phyloP scores from a whole-genome alignment of 495 filamentous ascomycete genomes.

The Amphirosellinia nigrospora region DNA sequence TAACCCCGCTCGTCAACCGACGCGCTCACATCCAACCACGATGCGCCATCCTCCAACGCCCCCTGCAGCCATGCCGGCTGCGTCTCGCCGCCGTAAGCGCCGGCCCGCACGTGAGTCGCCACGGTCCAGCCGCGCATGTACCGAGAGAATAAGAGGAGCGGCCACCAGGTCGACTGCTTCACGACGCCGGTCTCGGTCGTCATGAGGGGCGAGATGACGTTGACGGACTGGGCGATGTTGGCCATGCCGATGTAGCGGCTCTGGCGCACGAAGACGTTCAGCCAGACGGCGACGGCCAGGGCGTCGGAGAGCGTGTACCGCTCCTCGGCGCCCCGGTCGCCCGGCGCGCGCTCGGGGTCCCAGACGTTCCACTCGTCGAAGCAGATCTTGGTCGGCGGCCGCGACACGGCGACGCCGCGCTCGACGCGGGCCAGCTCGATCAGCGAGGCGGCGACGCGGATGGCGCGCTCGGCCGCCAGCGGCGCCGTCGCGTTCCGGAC shows the following conservation, averaged over 20 bases:
- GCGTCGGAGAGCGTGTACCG: slow-evolving; percentile 78
- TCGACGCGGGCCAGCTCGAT: slow-evolving; percentile 80
- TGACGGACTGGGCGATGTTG: slow-evolving; percentile 79
- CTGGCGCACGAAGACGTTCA: slow-evolving; percentile 83
- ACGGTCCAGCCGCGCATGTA: slow-evolving; percentile 78
- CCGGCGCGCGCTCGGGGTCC: slow-evolving; percentile 75
- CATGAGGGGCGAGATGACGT: slow-evolving; percentile 80
- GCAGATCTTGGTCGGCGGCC: slow-evolving; percentile 70
- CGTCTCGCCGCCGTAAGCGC: slow-evolving; percentile 67
- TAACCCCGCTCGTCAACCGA: slow-evolving; percentile 65
- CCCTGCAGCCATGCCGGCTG: slow-evolving; percentile 68
- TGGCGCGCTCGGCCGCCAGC: slow-evolving; percentile 72
- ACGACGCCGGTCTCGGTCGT: slow-evolving; percentile 66
- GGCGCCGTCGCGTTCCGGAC: slow-evolving; percentile 70
- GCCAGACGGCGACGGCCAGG: slow-evolving; percentile 72
- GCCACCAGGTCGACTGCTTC: slow-evolving; percentile 82
- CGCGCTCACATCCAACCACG: slow-evolving; percentile 76
- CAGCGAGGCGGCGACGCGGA: slow-evolving; percentile 68
- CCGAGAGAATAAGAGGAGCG: slow-evolving; percentile 69
- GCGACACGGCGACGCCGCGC: slow-evolving; percentile 60
- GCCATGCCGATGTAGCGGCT: slow-evolving; percentile 76
- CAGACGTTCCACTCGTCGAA: slow-evolving; percentile 88
- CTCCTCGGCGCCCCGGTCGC: slow-evolving; percentile 71
- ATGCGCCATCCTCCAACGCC: slow-evolving; percentile 62
- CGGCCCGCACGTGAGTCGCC: slow-evolving; percentile 62